Evolutionary conservation across 2,329 filamentous ascomycete genomes (phyloP).

Genomic region (Magnaporthiopsis poae): DNA sequence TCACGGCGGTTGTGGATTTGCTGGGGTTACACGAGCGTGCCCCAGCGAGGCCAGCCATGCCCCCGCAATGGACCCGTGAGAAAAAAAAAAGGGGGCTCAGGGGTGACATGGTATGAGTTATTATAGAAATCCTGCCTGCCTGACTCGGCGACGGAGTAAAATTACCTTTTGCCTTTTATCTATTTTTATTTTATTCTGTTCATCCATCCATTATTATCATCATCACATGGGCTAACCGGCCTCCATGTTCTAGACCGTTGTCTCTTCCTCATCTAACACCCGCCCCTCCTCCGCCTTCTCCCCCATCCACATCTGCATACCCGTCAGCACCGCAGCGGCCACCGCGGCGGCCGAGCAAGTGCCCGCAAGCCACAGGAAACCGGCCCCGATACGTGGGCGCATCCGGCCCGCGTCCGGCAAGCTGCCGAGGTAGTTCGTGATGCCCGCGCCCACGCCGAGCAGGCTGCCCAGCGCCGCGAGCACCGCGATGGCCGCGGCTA

Average conservation of each 20-base stretch:
- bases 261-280: too few relatives aligned
- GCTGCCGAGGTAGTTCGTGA: neutral
- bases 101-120: too few relatives aligned
- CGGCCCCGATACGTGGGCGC: neutral
- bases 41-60: too few relatives aligned
- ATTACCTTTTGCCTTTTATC: too few relatives aligned
- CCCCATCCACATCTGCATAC: neutral
- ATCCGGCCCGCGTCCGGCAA: neutral
- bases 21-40: neutral
- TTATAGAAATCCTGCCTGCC: too few relatives aligned
- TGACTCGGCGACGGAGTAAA: too few relatives aligned
- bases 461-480: slow-evolving; percentile 1
- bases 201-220: too few relatives aligned
- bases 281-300: neutral
- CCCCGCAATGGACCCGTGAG: neutral
- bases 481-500: neutral
- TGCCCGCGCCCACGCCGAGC: neutral
- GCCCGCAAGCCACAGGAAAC: neutral
- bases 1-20: neutral
- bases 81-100: neutral
- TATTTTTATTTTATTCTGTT: too few relatives aligned
- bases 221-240: too few relatives aligned
- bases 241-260: too few relatives aligned
- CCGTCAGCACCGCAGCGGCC: neutral
- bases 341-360: neutral